phyloP scores from a whole-genome alignment of 2,329 filamentous ascomycete genomes.

The Trichoderma koningii region DNA sequence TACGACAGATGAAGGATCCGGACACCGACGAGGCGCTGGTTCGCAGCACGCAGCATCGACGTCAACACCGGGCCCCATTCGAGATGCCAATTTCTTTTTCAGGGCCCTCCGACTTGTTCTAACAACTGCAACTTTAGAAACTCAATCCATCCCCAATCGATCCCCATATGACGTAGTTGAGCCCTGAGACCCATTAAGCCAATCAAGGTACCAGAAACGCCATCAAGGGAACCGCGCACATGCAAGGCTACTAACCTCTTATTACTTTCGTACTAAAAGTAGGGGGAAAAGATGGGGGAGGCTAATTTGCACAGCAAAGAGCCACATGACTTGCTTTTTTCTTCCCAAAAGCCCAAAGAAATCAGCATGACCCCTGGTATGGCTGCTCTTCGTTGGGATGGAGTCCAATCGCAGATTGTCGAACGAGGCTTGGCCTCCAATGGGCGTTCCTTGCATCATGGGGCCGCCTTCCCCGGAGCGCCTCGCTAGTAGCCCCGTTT shows the following conservation, averaged over 20 bases:
- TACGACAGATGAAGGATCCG: neutral
- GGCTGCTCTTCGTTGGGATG: neutral
- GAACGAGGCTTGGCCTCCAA: neutral
- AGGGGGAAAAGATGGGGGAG: neutral
- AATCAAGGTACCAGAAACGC: neutral
- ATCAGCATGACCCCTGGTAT: neutral
- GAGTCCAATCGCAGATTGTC: neutral
- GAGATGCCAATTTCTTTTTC: neutral
- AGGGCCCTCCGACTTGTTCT: neutral
- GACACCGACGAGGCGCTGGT: neutral
- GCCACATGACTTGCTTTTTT: constrained; percentile 5
- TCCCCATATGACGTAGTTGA: constrained; percentile 17
- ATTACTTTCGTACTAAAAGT: no score
- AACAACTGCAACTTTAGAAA: neutral
- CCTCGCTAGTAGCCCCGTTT: neutral
- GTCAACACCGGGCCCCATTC: neutral
- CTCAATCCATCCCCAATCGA: neutral
- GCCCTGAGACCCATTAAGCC: neutral
- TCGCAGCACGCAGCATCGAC: neutral
- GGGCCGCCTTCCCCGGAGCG: neutral
- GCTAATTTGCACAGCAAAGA: neutral
- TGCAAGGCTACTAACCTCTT: constrained; percentile 6
- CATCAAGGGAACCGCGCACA: neutral
- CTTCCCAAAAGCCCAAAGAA: neutral
- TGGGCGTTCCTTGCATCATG: constrained; percentile 7